Base-by-base conservation (phyloP, 2,329 filamentous ascomycete genomes). In the Paecilomyces sp. region DNA sequence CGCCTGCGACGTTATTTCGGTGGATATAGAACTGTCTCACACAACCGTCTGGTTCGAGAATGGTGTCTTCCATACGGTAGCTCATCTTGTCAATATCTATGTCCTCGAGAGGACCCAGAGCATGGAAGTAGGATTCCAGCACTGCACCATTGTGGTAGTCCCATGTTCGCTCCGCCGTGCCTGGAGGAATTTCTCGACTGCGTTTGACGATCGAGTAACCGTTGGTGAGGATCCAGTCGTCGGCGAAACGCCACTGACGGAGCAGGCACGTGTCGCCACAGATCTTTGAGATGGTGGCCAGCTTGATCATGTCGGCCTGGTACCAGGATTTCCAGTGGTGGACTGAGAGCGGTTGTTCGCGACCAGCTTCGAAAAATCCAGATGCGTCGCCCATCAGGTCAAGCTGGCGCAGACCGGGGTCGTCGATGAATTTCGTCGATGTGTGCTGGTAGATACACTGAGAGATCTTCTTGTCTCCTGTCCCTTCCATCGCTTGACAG, bases 311-410 rank as follows among this genome's bases (percentile, higher is more conserved):
- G 59, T 76, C 72, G 25, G 67, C 69, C 8, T 76, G 66, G 70
- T 85, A 84, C 83, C 84, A 86, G 12, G 79, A 82, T 68, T 85
- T 86, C 83, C 84, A 87, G 73, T 87, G 85, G 68, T 87, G 85
- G 6, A 87, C 73, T 56, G 80, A 85, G 12, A 86, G 71, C 0
- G 83, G 80, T n/a, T 76, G 72, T 31, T 67, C 66, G 25, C 78
- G 71, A 1, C 83, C 82, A 1, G 80, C 79, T 71, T 87, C 85
- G 68, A 85, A 87, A 66, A 86, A 85, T 0, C 85, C 85, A 1
- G 81, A 80, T 24, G 80, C 70, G 61, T 87, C 84, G 34, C 76
- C 78, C 36, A 73, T 73, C 62, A 86, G 72, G 66, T 87, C 85
- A 57, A 86, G 76, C 69, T 87, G 85, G 63, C 81, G 80, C 22